Evolutionary conservation across 2,329 filamentous ascomycete species (phyloP).

Genomic region (Claviceps sp.): DNA sequence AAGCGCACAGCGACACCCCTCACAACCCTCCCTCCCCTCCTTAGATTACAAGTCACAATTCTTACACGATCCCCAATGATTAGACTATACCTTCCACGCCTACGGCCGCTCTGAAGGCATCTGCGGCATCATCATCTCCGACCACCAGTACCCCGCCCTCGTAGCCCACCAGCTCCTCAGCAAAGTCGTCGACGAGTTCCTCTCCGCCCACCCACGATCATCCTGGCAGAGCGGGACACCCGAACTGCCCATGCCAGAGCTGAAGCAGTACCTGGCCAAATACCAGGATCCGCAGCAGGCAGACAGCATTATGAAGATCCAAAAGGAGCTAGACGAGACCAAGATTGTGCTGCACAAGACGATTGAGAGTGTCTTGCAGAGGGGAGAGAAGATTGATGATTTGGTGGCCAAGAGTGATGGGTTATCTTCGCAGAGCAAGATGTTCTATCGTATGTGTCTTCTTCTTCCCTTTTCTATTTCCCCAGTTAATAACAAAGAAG

Average conservation of each 20-base stretch:
- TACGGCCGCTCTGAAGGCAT: conserved; percentile 64
- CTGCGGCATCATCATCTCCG: conserved; percentile 64
- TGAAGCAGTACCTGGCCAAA: conserved; percentile 59
- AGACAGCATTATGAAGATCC: conserved; percentile 89
- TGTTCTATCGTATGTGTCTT: conserved; percentile 69
- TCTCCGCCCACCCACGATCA: conserved; percentile 58
- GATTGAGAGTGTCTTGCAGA: conserved; percentile 73
- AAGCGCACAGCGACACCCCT: not conserved
- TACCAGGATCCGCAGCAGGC: conserved; percentile 84
- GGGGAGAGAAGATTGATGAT: conserved; percentile 93
- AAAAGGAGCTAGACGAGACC: conserved; percentile 92
- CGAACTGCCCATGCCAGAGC: conserved; percentile 51
- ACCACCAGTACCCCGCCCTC: conserved; percentile 60
- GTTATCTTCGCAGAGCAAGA: conserved; percentile 84
- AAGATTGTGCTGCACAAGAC: conserved; percentile 97
- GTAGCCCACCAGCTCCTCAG: conserved; percentile 78
- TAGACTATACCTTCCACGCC: conserved; percentile 62
- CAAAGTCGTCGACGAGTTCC: conserved; percentile 80
- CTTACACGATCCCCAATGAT: not conserved
- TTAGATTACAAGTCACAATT: not conserved
- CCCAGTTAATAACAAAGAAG: no score
- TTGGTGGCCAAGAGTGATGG: conserved; percentile 88
- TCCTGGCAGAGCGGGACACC: conserved; percentile 46
- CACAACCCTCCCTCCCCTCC: no score
- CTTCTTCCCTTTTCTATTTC: not conserved